Percentiles rank a stretch among this genome's conserved stretches.
Evolutionary conservation across 1,139 yeast genomes (phyloP).

Genomic region (Pneumocystis carinii): DNA sequence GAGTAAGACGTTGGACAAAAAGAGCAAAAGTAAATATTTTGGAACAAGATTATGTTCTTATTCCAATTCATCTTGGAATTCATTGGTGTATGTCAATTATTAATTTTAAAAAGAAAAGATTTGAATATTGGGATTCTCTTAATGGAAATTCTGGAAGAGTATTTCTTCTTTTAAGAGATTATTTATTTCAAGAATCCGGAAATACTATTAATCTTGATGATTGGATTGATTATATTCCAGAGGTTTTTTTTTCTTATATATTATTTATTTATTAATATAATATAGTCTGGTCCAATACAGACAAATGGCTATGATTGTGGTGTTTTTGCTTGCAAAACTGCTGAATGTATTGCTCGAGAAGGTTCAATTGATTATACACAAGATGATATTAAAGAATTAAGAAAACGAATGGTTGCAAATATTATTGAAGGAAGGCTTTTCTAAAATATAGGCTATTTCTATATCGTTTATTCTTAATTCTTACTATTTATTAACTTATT

Average conservation of each 20-base stretch:
- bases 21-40: conserved; percentile 60
- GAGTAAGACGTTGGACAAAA: conserved; percentile 83
- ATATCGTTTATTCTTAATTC: neutral
- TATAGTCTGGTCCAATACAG: conserved; percentile 58
- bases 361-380: conserved; percentile 42
- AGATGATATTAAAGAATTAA: conserved; percentile 50
- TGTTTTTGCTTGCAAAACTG: conserved; percentile 74
- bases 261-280: conserved; percentile 21
- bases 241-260: conserved; percentile 4
- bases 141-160: conserved; percentile 43
- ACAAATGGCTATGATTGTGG: conserved; percentile 91
- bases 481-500: neutral
- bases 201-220: conserved; percentile 19
- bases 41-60: conserved; percentile 47
- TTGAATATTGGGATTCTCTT: conserved; percentile 68
- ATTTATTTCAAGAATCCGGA: conserved; percentile 40
- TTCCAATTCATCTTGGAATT: conserved; percentile 70
- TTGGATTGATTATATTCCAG: conserved; percentile 16
- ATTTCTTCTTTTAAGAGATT: conserved; percentile 39
- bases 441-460: neutral
- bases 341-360: conserved; percentile 41
- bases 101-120: conserved; percentile 42
- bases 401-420: conserved; percentile 57
- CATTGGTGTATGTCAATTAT: conserved; percentile 91
- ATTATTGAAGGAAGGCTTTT: conserved; percentile 17